Percentiles rank a stretch among this genome's conserved stretches.
Conservation (phyloP, 169 alveolate species). For the Cryptosporidium xiaoi region DNA sequence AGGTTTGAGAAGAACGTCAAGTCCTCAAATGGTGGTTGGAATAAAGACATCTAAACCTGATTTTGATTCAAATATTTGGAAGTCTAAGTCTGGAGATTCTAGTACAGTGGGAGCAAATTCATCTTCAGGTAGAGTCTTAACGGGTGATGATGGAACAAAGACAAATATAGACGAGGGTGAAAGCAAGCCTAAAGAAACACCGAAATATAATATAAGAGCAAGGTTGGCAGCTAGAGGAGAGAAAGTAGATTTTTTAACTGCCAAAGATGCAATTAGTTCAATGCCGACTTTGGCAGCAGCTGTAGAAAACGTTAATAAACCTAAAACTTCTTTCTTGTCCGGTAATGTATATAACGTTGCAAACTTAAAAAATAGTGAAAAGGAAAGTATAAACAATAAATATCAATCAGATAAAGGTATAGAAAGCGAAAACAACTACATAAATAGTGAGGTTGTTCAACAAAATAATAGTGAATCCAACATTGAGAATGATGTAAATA, state of each 20-base stretch:
- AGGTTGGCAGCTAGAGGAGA: constrained; percentile 74
- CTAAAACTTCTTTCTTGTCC: neutral
- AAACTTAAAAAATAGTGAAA: neutral
- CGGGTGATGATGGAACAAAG: neutral
- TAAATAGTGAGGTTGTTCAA: neutral
- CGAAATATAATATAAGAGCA: constrained; percentile 66
- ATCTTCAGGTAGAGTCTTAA: neutral
- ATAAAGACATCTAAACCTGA: constrained; percentile 71
- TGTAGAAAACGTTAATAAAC: constrained; percentile 25
- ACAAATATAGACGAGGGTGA: neutral
- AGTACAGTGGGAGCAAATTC: neutral
- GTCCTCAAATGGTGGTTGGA: constrained; percentile 60
- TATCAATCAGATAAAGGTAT: neutral
- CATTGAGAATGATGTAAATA: neutral
- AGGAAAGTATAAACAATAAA: neutral
- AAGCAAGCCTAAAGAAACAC: constrained; percentile 50
- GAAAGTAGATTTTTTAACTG: constrained; percentile 48
- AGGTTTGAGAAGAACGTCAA: constrained; percentile 36
- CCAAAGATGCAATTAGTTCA: constrained; percentile 47
- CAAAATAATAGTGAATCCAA: neutral
- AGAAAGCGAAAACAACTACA: neutral
- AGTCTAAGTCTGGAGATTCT: constrained; percentile 50
- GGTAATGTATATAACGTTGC: neutral
- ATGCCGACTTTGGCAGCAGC: constrained; percentile 75
- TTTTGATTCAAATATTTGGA: constrained; percentile 73